Percentiles rank a stretch among this genome's conserved stretches.
Evolutionary conservation across 805 yeast genomes (phyloP).

Genomic region (Komagataella mondaviorum): DNA sequence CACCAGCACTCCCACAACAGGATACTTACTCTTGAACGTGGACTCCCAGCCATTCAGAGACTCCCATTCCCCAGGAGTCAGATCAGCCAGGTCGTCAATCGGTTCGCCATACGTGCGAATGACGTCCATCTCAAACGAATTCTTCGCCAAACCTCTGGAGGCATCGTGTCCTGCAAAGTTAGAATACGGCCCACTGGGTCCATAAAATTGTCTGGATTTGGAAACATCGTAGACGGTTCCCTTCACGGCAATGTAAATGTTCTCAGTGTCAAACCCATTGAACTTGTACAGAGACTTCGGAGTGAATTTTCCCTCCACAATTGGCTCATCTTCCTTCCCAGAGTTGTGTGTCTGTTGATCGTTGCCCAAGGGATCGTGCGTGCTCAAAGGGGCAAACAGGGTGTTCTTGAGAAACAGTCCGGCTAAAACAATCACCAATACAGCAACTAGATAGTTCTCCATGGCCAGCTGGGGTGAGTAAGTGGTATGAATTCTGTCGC

Average conservation of each 20-base stretch:
- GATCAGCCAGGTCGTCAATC: slow-evolving; percentile 55
- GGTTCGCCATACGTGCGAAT: slow-evolving; percentile 65
- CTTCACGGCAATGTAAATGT: slow-evolving; percentile 74
- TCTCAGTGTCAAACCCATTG: slow-evolving; percentile 72
- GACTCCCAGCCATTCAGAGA: slow-evolving; percentile 77
- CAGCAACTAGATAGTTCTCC: slow-evolving; percentile 13
- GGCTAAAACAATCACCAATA: slow-evolving; percentile 10
- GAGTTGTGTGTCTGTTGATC: background rate
- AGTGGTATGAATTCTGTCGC: background rate
- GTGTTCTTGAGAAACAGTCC: slow-evolving; percentile 10
- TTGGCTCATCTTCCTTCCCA: slow-evolving; percentile 9
- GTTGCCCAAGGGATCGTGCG: background rate
- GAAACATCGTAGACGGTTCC: slow-evolving; percentile 82
- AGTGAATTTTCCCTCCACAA: slow-evolving; percentile 37
- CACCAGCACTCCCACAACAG: slow-evolving; percentile 61
- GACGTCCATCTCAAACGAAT: slow-evolving; percentile 63
- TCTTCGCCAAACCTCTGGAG: slow-evolving; percentile 79
- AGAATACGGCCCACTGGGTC: slow-evolving; percentile 91
- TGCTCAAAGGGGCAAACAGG: slow-evolving; percentile 7
- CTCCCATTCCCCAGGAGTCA: slow-evolving; percentile 44
- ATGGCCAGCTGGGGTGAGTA: slow-evolving; percentile 4
- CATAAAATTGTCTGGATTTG: slow-evolving; percentile 72
- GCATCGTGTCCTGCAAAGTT: slow-evolving; percentile 96
- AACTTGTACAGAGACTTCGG: slow-evolving; percentile 61
- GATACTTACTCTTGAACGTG: slow-evolving; percentile 73